Conservation (phyloP, 2,329 filamentous ascomycete genomes). For the Xenosphaeropsis pyriputrescens region DNA sequence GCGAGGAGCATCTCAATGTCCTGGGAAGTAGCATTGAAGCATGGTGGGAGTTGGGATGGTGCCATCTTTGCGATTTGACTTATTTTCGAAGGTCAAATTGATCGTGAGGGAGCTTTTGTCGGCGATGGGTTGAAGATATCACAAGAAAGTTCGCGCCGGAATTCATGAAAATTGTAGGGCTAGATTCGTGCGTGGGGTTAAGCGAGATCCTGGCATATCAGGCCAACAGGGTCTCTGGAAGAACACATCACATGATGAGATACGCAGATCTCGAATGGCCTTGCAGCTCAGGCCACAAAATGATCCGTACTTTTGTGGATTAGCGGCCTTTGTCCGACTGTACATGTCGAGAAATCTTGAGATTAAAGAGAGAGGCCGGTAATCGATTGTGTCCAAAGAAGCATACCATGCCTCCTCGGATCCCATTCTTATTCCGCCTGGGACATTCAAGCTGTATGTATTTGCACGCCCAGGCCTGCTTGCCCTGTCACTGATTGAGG, state of each 20-base stretch:
- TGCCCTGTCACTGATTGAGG: conserved; percentile 4
- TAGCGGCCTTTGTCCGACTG: no score
- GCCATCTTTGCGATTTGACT: conserved; percentile 68
- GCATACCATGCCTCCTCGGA: conserved; percentile 47
- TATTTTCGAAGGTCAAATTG: conserved; percentile 14
- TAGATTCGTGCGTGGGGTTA: no score
- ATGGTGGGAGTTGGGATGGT: conserved; percentile 80
- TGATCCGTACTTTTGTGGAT: no score
- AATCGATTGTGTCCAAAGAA: conserved; percentile 1
- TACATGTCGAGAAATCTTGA: no score
- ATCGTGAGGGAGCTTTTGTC: neutral
- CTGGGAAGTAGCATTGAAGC: conserved; percentile 91
- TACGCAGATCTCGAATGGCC: no score
- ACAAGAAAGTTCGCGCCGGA: neutral
- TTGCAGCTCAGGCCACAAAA: no score
- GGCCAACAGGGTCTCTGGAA: no score
- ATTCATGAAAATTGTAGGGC: no score
- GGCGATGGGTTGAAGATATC: neutral
- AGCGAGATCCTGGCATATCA: no score
- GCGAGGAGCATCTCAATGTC: conserved; percentile 99
- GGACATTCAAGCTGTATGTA: conserved; percentile 43
- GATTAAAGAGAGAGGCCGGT: no score
- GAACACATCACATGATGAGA: no score
- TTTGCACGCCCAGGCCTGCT: no score
- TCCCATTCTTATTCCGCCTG: conserved; percentile 44